Conservation (phyloP, 2,329 filamentous ascomycete genomes). For the Tolypocladium guangdongense region DNA sequence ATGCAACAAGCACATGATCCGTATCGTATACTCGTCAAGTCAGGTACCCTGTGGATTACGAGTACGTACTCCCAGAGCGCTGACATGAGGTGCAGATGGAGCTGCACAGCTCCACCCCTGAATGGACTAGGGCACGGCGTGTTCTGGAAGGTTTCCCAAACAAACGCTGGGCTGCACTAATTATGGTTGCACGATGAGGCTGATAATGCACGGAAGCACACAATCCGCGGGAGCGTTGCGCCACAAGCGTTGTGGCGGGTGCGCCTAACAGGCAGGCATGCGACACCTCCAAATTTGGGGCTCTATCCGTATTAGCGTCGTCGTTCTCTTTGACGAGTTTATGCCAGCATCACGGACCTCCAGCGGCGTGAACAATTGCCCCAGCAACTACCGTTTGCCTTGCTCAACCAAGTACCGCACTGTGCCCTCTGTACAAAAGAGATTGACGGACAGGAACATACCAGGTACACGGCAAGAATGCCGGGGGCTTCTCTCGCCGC, state of each 20-base stretch:
- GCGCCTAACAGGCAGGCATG: neutral
- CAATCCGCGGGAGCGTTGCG: neutral
- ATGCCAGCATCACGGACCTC: neutral
- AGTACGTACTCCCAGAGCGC: neutral
- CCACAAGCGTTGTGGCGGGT: neutral
- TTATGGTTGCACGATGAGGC: neutral
- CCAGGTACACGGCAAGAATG: neutral
- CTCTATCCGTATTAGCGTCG: neutral
- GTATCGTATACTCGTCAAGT: no score
- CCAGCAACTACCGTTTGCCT: neutral
- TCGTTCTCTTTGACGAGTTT: neutral
- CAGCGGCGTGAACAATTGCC: neutral
- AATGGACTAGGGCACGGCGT: neutral
- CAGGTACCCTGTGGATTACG: neutral
- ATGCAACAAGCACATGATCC: neutral
- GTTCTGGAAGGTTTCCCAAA: conserved; percentile 3
- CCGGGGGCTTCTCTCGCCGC: neutral
- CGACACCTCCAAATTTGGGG: neutral
- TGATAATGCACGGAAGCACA: neutral
- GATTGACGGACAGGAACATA: neutral
- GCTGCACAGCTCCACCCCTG: neutral
- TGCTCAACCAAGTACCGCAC: neutral
- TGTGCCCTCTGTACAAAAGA: neutral
- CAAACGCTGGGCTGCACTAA: neutral
- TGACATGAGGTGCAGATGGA: neutral